phyloP scores from a whole-genome alignment of 164 flowering plant species.

The Pachysandra terminalis region DNA sequence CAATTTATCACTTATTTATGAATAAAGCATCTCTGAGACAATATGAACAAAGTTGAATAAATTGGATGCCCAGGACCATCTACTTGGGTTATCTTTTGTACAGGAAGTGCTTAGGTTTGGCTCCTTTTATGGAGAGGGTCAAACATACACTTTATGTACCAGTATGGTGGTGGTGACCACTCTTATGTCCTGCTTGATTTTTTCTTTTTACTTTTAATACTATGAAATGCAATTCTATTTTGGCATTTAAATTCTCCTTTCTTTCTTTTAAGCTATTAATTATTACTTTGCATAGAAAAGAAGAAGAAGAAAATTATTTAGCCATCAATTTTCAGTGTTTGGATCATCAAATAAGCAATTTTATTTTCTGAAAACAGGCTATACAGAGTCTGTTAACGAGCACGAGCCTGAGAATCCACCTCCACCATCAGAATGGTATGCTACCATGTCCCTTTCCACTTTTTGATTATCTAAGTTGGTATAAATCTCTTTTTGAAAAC shows the following conservation, averaged over 20 bases:
- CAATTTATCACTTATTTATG: not conserved
- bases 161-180: not conserved
- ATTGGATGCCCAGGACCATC: not conserved
- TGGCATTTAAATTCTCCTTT: too few relatives aligned
- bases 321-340: not conserved
- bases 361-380: constrained; percentile 22
- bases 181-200: not conserved
- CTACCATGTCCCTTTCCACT: not conserved
- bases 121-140: too few relatives aligned
- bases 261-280: too few relatives aligned
- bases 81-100: not conserved
- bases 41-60: not conserved
- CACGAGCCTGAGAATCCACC: constrained; percentile 37
- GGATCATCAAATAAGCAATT: not conserved
- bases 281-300: not conserved
- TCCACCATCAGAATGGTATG: constrained; percentile 91
- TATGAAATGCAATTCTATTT: too few relatives aligned
- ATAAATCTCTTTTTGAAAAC: not conserved
- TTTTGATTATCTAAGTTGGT: not conserved
- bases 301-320: not conserved
- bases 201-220: not conserved
- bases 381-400: constrained; percentile 13
- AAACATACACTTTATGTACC: not conserved
- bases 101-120: not conserved
- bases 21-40: not conserved